Evolutionary conservation across 257 asterid species (phyloP), one percentile per base, ranked within the genome.

Genomic region (Forsythia viridissima): DNA sequence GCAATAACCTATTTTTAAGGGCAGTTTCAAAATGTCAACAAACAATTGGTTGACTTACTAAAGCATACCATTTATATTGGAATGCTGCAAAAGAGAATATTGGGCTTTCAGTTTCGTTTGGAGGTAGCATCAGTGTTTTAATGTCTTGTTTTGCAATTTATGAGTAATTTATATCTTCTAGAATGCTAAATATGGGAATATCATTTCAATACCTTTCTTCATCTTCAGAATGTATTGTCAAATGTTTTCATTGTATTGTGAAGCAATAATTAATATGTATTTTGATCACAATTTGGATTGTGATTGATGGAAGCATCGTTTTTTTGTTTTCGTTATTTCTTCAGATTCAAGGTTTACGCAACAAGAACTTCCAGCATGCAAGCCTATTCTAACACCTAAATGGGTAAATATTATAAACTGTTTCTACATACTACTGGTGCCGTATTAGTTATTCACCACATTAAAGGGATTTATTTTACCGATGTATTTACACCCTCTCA

Each of bases 301-400:
- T 38, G 39, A 46, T 51, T 15, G 70, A 40, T 73, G 3, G 18
- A 20, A 40, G n/a, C n/a, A 4, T 65, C 59, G 75, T 10, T 43
- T 44, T 10, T 43, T 44, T 67, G 41, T 41, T 6, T 52, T 71
- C 7, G 3, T 36, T 71, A 18, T 42, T 34, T 43, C 11, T 78
- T 61, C 82, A 87, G 91, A 88, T 88, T 88, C 92, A 70, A 86
- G 87, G 84, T 88, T 88, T 79, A 82, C 92, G 7, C 92, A 88
- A 52, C 92, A 88, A 77, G 92, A 88, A 80, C 87, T 88, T 72
- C 92, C 92, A 61, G 92, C 92, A 4, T 88, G 92, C 85, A 88
- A 88, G 75, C 92, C 92, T 18, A 88, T 88, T 57, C 79, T 88
- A 24, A 88, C 92, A 10, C 92, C 92, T 42, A 84, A 83, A 86